Conservation (phyloP, 192 early-diverging fungal genomes). For the Endogone sp. region DNA sequence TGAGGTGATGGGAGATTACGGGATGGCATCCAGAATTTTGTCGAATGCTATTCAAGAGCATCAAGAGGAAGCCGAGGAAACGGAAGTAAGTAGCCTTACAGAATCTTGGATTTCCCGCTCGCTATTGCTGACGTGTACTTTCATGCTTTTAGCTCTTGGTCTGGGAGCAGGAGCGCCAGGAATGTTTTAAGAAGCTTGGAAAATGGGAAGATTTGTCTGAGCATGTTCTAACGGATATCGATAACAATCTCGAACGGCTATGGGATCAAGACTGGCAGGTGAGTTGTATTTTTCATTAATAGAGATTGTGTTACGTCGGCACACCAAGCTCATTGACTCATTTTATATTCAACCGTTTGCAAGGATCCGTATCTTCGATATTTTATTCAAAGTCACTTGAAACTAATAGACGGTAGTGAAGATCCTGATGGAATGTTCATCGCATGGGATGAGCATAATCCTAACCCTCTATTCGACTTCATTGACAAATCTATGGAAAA, state of each 20-base stretch:
- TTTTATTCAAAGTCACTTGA: slow-evolving; percentile 50
- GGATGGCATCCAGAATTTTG: slow-evolving; percentile 39
- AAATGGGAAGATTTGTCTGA: slow-evolving; percentile 58
- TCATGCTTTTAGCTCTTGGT: slow-evolving; percentile 23
- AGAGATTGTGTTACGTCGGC: background rate
- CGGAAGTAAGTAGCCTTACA: slow-evolving; percentile 20
- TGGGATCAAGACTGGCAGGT: slow-evolving; percentile 50
- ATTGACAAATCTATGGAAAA: slow-evolving; percentile 34
- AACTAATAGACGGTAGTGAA: slow-evolving; percentile 34
- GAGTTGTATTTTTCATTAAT: background rate
- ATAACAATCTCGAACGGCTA: slow-evolving; percentile 35
- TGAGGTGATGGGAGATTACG: slow-evolving; percentile 56
- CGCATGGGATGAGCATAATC: slow-evolving; percentile 41
- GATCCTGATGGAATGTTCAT: slow-evolving; percentile 34
- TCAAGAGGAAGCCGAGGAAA: slow-evolving; percentile 27
- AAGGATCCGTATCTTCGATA: slow-evolving; percentile 50
- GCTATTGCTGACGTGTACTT: background rate
- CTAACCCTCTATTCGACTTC: slow-evolving; percentile 53
- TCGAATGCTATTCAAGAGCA: slow-evolving; percentile 29
- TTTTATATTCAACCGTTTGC: background rate
- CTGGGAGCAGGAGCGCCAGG: slow-evolving; percentile 51
- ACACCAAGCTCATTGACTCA: background rate
- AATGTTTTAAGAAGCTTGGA: slow-evolving; percentile 58
- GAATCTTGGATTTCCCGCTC: background rate
- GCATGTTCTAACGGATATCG: slow-evolving; percentile 48